Evolutionary conservation across 1,139 yeast genomes (phyloP), one percentile per base, ranked within the genome.

Genomic region (Diutina pseudorugosa): DNA sequence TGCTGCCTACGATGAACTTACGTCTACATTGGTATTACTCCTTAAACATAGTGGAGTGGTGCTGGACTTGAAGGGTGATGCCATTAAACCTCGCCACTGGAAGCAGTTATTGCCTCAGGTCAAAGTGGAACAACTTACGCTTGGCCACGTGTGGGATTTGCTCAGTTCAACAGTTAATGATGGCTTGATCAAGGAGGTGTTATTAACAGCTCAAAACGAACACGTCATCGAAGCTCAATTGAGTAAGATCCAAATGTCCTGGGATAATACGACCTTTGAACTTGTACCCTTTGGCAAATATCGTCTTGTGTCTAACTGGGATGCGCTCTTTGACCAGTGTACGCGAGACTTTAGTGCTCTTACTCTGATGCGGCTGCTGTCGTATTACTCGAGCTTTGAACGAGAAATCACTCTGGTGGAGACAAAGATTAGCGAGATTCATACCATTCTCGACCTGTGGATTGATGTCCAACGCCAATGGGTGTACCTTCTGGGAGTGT

Each of bases 391-490:
- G 14, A 72, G 75, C 0, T 88, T 89, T 64, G 89, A 84, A 55
- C 79, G 77, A 52, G 82, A 77, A 19, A 77, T 83, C 0, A 56
- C 66, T 4, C 71, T 70, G 1, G 71, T 89, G 71, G 91, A 85
- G 57, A 71, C 69, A 1, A 79, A 73, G 55, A 64, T 93, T 41
- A 78, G 76, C 52, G 62, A 66, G 0, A 60, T 89, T 1, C 76
- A 75, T 53, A 67, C 71, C 1, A 62, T 87, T 2, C 71, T 88
- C 50, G 90, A 83, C 58, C 62, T 68, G 0, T 90, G 96, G 95
- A 75, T 85, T 45, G 96, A 88, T 50, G 88, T 83, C 1, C 98
- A 93, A 64, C 71, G 85, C n/a, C 89, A 85, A 60, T 91, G 96
- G 95, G 80, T 88, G 1, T 89, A 91, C 61, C 72, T 91, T 20